phyloP scores from a whole-genome alignment of 2,329 filamentous ascomycete species.

The Didymella glomerata region DNA sequence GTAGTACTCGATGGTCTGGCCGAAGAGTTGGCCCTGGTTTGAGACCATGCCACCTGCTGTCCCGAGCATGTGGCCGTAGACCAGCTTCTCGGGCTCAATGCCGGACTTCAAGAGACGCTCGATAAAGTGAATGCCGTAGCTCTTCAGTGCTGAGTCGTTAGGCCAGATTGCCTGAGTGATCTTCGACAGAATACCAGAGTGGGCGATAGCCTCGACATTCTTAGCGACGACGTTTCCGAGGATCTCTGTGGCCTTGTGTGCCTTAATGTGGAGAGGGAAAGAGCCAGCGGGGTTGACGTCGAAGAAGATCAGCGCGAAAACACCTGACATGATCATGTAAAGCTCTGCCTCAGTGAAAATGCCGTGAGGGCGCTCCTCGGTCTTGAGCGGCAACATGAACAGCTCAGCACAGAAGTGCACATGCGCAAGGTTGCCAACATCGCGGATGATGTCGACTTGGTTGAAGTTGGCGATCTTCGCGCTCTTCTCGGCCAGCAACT shows the following conservation, averaged over 20 bases:
- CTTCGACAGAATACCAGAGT: conserved; percentile 52
- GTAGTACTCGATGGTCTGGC: conserved; percentile 66
- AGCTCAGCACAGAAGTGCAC: conserved; percentile 64
- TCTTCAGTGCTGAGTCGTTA: conserved; percentile 54
- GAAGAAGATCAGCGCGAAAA: conserved; percentile 65
- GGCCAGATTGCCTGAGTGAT: conserved; percentile 55
- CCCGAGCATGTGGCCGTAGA: conserved; percentile 66
- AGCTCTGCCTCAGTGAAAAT: conserved; percentile 64
- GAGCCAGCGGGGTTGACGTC: conserved; percentile 62
- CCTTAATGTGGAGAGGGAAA: conserved; percentile 61
- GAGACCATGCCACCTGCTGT: conserved; percentile 63
- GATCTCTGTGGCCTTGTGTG: conserved; percentile 57
- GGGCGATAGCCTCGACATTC: conserved; percentile 58
- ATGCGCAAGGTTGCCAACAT: conserved; percentile 64
- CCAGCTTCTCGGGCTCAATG: conserved; percentile 59
- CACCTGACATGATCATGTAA: conserved; percentile 61
- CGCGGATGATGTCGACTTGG: conserved; percentile 74
- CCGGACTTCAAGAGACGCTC: conserved; percentile 59
- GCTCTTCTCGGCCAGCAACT: conserved; percentile 70
- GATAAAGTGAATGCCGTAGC: conserved; percentile 66
- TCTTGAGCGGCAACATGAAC: conserved; percentile 65
- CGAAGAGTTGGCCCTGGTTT: conserved; percentile 67
- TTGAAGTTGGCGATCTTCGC: conserved; percentile 68
- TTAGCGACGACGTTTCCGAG: conserved; percentile 61
- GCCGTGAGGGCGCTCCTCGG: conserved; percentile 58